Percentiles rank a stretch among this genome's conserved stretches.
phyloP scores from a whole-genome alignment of 1,284 basidiomycete genomes.

The Chalciporus sp. region DNA sequence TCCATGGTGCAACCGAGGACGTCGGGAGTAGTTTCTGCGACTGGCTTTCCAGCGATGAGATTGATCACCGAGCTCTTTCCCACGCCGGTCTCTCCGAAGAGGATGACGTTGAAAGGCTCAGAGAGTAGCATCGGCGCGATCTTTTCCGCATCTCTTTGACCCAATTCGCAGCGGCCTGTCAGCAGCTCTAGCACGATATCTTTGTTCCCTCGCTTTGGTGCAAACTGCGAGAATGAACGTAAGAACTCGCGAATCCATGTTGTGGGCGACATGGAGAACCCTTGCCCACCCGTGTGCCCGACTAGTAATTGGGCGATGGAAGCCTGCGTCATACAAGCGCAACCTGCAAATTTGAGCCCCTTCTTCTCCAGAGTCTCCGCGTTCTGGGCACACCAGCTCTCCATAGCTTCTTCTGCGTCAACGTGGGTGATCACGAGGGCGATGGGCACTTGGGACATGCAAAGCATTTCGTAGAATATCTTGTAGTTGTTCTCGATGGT shows the following conservation, averaged over 20 bases:
- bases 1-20: conserved; percentile 8
- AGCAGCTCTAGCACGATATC: conserved; percentile 4
- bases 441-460: background rate
- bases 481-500: background rate
- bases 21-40: conserved; percentile 4
- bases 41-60: background rate
- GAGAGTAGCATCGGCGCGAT: conserved; percentile 6
- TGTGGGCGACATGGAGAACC: conserved; percentile 4
- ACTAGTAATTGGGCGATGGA: conserved; percentile 2
- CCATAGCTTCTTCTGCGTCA: background rate
- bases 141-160: conserved; percentile 21
- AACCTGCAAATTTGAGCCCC: conserved; percentile 4
- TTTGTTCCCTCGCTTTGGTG: background rate
- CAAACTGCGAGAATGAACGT: too few relatives aligned
- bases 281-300: background rate
- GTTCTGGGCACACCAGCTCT: conserved; percentile 5
- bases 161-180: conserved; percentile 30
- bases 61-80: background rate
- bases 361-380: conserved; percentile 4
- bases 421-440: background rate
- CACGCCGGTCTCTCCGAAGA: too few relatives aligned
- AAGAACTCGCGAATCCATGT: background rate
- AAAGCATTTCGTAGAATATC: background rate
- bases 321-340: conserved; percentile 10
- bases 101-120: too few relatives aligned